Percentiles rank a stretch among this genome's conserved stretches.
phyloP scores from a whole-genome alignment of 495 filamentous ascomycete species.

The Tirmania nivea region DNA sequence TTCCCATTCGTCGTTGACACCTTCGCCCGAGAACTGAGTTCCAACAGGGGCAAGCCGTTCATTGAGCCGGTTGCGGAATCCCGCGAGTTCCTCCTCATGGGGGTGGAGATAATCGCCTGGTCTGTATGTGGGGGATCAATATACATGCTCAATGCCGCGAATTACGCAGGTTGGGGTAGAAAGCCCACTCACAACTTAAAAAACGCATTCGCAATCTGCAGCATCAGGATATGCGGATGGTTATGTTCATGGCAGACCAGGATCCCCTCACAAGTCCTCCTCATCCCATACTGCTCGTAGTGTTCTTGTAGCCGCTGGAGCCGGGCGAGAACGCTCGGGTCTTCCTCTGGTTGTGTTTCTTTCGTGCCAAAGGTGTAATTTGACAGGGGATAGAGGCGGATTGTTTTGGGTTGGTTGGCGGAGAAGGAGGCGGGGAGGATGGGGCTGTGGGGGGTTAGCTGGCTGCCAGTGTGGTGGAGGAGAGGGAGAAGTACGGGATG shows the following conservation, averaged over 20 bases:
- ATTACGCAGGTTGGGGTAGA: neutral
- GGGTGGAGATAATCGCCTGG: constrained; percentile 88
- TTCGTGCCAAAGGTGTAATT: constrained; percentile 99
- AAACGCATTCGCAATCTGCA: constrained; percentile 97
- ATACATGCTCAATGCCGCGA: neutral
- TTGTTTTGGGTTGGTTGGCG: constrained; percentile 68
- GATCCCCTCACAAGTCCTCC: constrained; percentile 86
- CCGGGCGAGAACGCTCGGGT: constrained; percentile 80
- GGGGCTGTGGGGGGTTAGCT: constrained; percentile 28
- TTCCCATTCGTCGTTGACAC: constrained; percentile 75
- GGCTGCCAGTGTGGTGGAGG: constrained; percentile 1
- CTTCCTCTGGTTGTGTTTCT: constrained; percentile 92
- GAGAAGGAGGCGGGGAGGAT: constrained; percentile 65
- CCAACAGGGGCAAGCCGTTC: constrained; percentile 83
- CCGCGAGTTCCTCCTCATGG: constrained; percentile 74
- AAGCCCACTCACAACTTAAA: constrained; percentile 58
- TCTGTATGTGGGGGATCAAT: constrained; percentile 20
- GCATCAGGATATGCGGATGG: constrained; percentile 92
- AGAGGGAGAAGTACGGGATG: constrained; percentile 29
- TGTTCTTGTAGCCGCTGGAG: constrained; percentile 86
- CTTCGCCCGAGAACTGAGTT: constrained; percentile 64
- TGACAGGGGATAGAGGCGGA: constrained; percentile 82
- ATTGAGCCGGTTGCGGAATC: constrained; percentile 80
- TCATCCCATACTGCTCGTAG: constrained; percentile 81
- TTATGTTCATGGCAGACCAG: constrained; percentile 97